phyloP scores from a whole-genome alignment of 2,329 filamentous ascomycete genomes.

The Colletotrichum brevisporum region DNA sequence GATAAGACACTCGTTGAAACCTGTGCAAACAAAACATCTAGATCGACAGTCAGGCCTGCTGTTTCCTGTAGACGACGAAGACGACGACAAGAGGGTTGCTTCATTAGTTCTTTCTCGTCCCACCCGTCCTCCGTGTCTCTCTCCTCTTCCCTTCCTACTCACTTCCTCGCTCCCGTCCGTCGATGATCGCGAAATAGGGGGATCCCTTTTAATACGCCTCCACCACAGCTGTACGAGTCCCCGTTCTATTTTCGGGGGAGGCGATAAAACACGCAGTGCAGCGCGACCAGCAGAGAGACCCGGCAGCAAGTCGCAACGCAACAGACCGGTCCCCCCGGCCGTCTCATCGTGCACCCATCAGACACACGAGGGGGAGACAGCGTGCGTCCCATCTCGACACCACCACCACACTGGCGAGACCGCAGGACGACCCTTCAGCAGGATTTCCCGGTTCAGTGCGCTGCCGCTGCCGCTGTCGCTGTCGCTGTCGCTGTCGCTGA shows the following conservation, averaged over 20 bases:
- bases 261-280: slow-evolving; percentile 39
- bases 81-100: not conserved
- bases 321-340: slow-evolving; percentile 29
- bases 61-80: slow-evolving; percentile 2
- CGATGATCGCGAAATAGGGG: slow-evolving; percentile 30
- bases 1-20: slow-evolving; percentile 35
- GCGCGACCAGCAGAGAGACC: slow-evolving; percentile 14
- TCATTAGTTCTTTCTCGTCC: slow-evolving; percentile 5
- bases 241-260: slow-evolving; percentile 39
- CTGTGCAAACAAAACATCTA: slow-evolving; percentile 31
- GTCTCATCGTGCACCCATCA: slow-evolving; percentile 37
- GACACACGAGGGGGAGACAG: slow-evolving; percentile 28
- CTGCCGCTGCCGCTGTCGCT: slow-evolving; percentile 26
- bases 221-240: slow-evolving; percentile 28
- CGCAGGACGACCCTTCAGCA: not conserved
- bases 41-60: slow-evolving; percentile 20
- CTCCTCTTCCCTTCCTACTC: slow-evolving; percentile 34
- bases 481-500: not conserved
- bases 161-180: slow-evolving; percentile 6
- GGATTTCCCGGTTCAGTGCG: slow-evolving; percentile 24
- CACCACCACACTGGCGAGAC: no score
- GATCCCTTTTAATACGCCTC: slow-evolving; percentile 34
- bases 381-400: slow-evolving; percentile 36
- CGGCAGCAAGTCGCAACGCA: slow-evolving; percentile 20
- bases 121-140: slow-evolving; percentile 33